These are phyloP conservation scores for Xylaria curta DNA, from an alignment of 495 filamentous ascomycete genomes.

Conservation along the genomic window DNA sequence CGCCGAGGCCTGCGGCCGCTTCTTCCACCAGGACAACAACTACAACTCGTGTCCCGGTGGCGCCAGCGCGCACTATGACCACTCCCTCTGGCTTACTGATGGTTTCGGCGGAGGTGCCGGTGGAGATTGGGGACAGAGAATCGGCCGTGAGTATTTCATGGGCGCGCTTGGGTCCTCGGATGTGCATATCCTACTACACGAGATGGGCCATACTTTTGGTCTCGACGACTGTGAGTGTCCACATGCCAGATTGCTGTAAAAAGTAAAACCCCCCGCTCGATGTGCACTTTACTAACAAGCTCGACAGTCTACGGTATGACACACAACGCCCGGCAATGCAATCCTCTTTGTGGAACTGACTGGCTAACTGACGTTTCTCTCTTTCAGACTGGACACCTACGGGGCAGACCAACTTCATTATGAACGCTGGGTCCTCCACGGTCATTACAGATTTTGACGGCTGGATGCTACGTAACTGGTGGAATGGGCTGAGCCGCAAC, in stretches of 20 bases:
- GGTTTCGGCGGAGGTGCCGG: slow-evolving; percentile 2
- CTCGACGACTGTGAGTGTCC: not conserved
- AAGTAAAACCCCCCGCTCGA: not conserved
- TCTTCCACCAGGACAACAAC: slow-evolving; percentile 30
- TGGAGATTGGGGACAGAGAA: slow-evolving; percentile 7
- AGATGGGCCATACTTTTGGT: slow-evolving; percentile 8
- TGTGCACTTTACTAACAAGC: not conserved
- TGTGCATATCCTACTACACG: slow-evolving; percentile 1
- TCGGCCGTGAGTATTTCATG: not conserved
- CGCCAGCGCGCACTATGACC: slow-evolving; percentile 2
- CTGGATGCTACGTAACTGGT: slow-evolving; percentile 32
- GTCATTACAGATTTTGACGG: slow-evolving; percentile 30
- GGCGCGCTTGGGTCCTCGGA: slow-evolving; percentile 3
- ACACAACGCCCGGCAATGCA: not conserved
- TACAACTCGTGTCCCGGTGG: slow-evolving; percentile 28
- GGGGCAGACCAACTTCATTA: slow-evolving; percentile 29
- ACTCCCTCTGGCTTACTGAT: slow-evolving; percentile 4
- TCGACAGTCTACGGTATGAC: slow-evolving; percentile 1
- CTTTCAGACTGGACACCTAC: slow-evolving; percentile 25
- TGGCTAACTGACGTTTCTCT: not conserved
- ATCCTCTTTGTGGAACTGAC: not conserved
- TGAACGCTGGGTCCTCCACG: slow-evolving; percentile 23
- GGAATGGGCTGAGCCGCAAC: slow-evolving; percentile 6
- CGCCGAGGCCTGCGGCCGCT: slow-evolving; percentile 25
- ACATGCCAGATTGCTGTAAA: not conserved